Percentiles rank a stretch among this genome's conserved stretches.
phyloP scores from a whole-genome alignment of 1,139 yeast species.

The Eremothecium sinecaudum region DNA sequence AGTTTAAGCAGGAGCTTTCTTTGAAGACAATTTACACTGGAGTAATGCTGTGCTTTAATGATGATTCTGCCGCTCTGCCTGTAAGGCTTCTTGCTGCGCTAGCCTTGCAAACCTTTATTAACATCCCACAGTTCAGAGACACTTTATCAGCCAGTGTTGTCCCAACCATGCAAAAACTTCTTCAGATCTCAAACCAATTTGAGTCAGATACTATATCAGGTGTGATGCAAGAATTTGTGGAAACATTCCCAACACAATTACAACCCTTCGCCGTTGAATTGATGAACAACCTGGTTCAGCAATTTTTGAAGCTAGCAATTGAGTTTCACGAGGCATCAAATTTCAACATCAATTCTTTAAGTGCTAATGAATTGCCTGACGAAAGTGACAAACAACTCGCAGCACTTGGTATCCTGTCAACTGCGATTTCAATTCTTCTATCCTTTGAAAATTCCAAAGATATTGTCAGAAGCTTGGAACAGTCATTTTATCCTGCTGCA shows the following conservation, averaged over 20 bases:
- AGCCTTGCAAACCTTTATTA: slow-evolving; percentile 72
- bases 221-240: slow-evolving; percentile 95
- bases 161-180: slow-evolving; percentile 71
- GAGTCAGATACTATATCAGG: slow-evolving; percentile 83
- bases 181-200: slow-evolving; percentile 67
- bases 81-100: slow-evolving; percentile 77
- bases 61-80: slow-evolving; percentile 50
- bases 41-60: slow-evolving; percentile 51
- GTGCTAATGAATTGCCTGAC: slow-evolving; percentile 36
- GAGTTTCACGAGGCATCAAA: slow-evolving; percentile 60
- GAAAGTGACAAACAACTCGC: slow-evolving; percentile 77
- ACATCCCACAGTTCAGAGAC: slow-evolving; percentile 54
- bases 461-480: slow-evolving; percentile 59
- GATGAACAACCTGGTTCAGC: slow-evolving; percentile 70
- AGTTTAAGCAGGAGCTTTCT: slow-evolving; percentile 42
- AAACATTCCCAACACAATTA: slow-evolving; percentile 73
- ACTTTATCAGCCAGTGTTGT: slow-evolving; percentile 61
- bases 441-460: slow-evolving; percentile 77
- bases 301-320: slow-evolving; percentile 61
- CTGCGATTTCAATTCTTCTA: slow-evolving; percentile 76
- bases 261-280: slow-evolving; percentile 91
- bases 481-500: slow-evolving; percentile 64
- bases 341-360: slow-evolving; percentile 40
- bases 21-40: slow-evolving; percentile 56
- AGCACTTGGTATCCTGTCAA: slow-evolving; percentile 76